These are phyloP conservation scores for Pinus albicaulis DNA, from an alignment of 75 land plant genomes.

Conservation along the genomic window DNA sequence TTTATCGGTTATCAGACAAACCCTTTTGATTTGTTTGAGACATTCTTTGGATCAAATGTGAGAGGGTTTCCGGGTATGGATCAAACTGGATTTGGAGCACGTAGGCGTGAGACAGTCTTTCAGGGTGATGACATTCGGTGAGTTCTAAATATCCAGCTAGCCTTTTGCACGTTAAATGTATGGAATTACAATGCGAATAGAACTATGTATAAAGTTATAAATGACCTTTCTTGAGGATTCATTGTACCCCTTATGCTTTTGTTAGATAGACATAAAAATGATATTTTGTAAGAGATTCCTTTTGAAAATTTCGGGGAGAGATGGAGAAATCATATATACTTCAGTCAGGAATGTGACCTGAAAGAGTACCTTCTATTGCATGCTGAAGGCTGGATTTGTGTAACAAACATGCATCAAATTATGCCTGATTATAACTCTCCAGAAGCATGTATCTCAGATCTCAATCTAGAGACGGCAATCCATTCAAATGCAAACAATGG, in stretches of 20 bases:
- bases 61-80: constrained; percentile 91
- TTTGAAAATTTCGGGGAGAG: not conserved
- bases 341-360: not conserved
- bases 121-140: constrained; percentile 97
- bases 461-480: not conserved
- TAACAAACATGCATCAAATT: not conserved
- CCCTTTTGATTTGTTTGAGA: constrained; percentile 97
- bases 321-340: not conserved
- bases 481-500: not conserved
- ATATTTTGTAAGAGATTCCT: not conserved
- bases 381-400: not conserved
- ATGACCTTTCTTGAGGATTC: not conserved
- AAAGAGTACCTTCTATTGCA: not conserved
- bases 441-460: not conserved
- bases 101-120: constrained; percentile 50
- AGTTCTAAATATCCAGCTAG: constrained; percentile 9
- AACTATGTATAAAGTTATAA: not conserved
- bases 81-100: constrained; percentile 57
- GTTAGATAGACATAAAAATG: not conserved
- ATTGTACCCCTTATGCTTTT: not conserved
- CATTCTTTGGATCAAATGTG: constrained; percentile 95
- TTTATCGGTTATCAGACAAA: constrained; percentile 58
- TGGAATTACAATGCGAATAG: not conserved
- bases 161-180: not conserved
- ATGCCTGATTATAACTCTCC: not conserved